Evolutionary conservation across 2,329 filamentous ascomycete genomes (phyloP).

Genomic region (Tricladium varicosporioides): DNA sequence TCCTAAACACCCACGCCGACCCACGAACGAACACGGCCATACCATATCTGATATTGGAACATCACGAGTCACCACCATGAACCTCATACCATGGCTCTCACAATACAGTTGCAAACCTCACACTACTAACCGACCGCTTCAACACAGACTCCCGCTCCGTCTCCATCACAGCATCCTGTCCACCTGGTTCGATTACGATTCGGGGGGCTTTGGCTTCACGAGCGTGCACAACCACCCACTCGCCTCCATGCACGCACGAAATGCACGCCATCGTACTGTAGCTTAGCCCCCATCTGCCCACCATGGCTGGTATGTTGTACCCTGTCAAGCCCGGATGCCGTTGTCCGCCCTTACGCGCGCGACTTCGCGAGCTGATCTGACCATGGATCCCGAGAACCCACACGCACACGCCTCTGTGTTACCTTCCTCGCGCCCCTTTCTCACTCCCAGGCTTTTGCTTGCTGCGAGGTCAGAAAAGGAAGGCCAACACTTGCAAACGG

Average conservation of each 20-base stretch:
- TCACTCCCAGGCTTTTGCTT: too few species aligned
- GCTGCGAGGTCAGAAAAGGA: background rate
- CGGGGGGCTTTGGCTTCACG: too few species aligned
- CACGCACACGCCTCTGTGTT: too few species aligned
- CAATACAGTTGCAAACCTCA: too few species aligned
- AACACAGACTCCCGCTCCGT: too few species aligned
- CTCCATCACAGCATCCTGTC: too few species aligned
- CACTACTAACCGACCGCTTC: too few species aligned
- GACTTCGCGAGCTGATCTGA: background rate
- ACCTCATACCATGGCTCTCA: too few species aligned
- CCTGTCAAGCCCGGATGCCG: slow-evolving; percentile 3
- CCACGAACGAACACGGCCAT: too few species aligned
- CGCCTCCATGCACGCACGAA: background rate
- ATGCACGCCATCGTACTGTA: background rate
- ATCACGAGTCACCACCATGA: background rate
- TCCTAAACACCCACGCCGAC: background rate
- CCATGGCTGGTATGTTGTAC: background rate
- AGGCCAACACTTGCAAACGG: background rate
- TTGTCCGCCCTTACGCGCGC: background rate
- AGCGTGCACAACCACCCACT: too few species aligned
- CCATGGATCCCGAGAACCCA: background rate
- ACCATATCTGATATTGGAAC: background rate
- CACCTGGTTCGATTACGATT: too few species aligned
- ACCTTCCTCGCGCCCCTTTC: background rate
- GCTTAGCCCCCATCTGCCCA: background rate